Percentiles rank a stretch among this genome's conserved stretches.
Evolutionary conservation across 352 stramenopile genomes (phyloP).

Genomic region (Globisporangium mamillatum): DNA sequence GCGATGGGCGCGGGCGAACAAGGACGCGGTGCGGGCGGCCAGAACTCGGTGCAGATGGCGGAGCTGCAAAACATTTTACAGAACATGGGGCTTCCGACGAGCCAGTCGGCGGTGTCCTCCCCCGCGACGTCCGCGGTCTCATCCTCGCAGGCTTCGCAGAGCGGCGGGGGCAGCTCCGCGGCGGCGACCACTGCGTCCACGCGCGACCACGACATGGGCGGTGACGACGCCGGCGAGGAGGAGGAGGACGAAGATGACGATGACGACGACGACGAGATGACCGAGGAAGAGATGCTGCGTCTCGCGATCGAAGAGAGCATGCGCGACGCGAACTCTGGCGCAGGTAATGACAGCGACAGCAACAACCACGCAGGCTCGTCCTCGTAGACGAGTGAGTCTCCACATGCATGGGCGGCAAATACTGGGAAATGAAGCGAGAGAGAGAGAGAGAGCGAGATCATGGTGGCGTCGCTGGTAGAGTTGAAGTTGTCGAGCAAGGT

Average conservation of each 20-base stretch:
- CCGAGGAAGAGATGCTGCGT: slow-evolving; percentile 81
- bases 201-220: slow-evolving; percentile 73
- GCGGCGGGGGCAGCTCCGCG: slow-evolving; percentile 58
- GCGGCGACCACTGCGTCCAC: slow-evolving; percentile 72
- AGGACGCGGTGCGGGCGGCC: slow-evolving; percentile 37
- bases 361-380: slow-evolving; percentile 40
- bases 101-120: slow-evolving; percentile 66
- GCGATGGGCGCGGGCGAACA: slow-evolving; percentile 76
- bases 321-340: slow-evolving; percentile 62
- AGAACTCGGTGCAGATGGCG: slow-evolving; percentile 74
- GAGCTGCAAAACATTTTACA: slow-evolving; percentile 87
- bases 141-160: slow-evolving; percentile 72
- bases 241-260: slow-evolving; percentile 67
- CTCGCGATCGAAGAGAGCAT: slow-evolving; percentile 88
- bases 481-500: background rate
- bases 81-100: slow-evolving; percentile 81
- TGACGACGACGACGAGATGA: slow-evolving; percentile 87
- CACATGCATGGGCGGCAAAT: background rate
- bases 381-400: slow-evolving; percentile 27
- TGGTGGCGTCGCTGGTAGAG: slow-evolving; percentile 1
- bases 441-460: background rate
- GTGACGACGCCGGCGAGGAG: slow-evolving; percentile 54
- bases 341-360: slow-evolving; percentile 45
- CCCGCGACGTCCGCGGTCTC: slow-evolving; percentile 71
- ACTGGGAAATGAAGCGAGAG: background rate